phyloP scores from a whole-genome alignment of 345 rosid genomes.

The Brassica incana region DNA sequence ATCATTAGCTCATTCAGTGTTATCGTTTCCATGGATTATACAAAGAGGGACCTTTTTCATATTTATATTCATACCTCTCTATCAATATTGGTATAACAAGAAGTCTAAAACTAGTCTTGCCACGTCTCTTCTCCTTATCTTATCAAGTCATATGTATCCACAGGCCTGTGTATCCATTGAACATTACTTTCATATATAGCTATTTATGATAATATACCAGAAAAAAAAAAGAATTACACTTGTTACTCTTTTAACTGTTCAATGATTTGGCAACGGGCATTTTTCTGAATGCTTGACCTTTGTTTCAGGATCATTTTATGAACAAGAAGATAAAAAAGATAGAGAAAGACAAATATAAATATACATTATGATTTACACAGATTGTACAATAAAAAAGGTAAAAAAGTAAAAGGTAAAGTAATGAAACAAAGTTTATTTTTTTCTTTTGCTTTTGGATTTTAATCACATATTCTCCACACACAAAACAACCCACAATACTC shows the following conservation, averaged over 20 bases:
- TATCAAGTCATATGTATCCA: not conserved
- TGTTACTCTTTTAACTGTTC: not conserved
- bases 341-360: slow-evolving; percentile 2
- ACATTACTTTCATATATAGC: not conserved
- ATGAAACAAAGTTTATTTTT: slow-evolving; percentile 24
- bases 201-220: not conserved
- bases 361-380: slow-evolving; percentile 16
- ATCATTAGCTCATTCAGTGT: slow-evolving; percentile 33
- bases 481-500: slow-evolving; percentile 26
- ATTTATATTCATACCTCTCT: slow-evolving; percentile 26
- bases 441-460: slow-evolving; percentile 21
- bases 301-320: slow-evolving; percentile 5
- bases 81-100: slow-evolving; percentile 23
- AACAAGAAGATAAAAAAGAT: slow-evolving; percentile 11
- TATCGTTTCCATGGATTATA: slow-evolving; percentile 18
- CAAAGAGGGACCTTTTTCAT: slow-evolving; percentile 13
- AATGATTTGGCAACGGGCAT: not conserved
- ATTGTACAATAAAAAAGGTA: not conserved
- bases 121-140: slow-evolving; percentile 33
- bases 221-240: not conserved
- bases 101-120: slow-evolving; percentile 7
- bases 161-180: not conserved
- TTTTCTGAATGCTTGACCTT: not conserved
- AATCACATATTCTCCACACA: slow-evolving; percentile 35
- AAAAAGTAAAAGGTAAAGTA: not conserved